These are phyloP conservation scores for Boletus tomentosulus DNA, from an alignment of 768 basidiomycete genomes.

Conservation along the genomic window DNA sequence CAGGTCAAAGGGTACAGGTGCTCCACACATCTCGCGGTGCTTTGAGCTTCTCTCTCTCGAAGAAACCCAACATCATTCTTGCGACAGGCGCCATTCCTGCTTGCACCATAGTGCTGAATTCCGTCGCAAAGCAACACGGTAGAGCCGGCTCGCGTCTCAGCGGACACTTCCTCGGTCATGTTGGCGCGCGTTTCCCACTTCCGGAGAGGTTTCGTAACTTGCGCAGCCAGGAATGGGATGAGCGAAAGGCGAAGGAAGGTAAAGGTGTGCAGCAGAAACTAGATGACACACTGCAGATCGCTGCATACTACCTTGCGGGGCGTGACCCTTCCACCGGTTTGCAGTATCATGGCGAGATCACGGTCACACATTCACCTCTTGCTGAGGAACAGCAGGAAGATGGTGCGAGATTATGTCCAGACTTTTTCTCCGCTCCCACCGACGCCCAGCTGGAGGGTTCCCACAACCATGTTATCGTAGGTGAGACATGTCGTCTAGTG, in stretches of 20 bases:
- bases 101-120: slow-evolving; percentile 17
- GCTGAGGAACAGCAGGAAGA: slow-evolving; percentile 8
- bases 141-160: slow-evolving; percentile 14
- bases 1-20: slow-evolving; percentile 3
- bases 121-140: slow-evolving; percentile 3
- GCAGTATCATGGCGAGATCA: slow-evolving; percentile 12
- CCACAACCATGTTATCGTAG: slow-evolving; percentile 2
- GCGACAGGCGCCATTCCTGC: slow-evolving; percentile 19
- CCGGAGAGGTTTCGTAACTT: neutral
- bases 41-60: slow-evolving; percentile 6
- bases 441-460: slow-evolving; percentile 9
- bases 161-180: slow-evolving; percentile 14
- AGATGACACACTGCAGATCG: neutral
- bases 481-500: neutral
- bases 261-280: neutral
- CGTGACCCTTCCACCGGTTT: neutral
- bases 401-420: slow-evolving; percentile 13
- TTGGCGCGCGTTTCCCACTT: slow-evolving; percentile 8
- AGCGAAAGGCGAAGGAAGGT: neutral
- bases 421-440: slow-evolving; percentile 14
- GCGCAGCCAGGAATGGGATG: neutral
- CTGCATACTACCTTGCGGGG: slow-evolving; percentile 9
- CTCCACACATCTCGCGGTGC: slow-evolving; percentile 16
- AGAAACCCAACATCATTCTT: slow-evolving; percentile 17
- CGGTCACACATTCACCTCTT: slow-evolving; percentile 8